These are phyloP conservation scores for Pseudocercospora fuligena DNA, from an alignment of 2,329 filamentous ascomycete genomes.

Conservation along the genomic window DNA sequence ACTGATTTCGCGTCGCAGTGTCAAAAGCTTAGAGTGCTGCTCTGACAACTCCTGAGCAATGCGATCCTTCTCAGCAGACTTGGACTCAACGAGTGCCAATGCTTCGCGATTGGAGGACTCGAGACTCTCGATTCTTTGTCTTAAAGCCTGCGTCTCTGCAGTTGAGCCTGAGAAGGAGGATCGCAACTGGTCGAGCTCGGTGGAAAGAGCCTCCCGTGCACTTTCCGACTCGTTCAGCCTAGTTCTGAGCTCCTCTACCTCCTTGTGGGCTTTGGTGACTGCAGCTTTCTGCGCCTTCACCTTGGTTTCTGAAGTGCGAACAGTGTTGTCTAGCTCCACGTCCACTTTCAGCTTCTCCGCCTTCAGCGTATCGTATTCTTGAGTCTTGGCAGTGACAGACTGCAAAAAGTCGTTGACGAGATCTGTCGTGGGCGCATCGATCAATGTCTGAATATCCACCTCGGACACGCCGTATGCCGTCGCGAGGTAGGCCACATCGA, in stretches of 20 bases:
- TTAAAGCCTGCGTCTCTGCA: slow-evolving; percentile 75
- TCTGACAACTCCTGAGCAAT: slow-evolving; percentile 84
- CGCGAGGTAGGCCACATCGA: slow-evolving; percentile 76
- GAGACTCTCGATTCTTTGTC: slow-evolving; percentile 81
- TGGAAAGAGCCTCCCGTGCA: slow-evolving; percentile 73
- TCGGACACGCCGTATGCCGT: slow-evolving; percentile 72
- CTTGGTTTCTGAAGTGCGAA: slow-evolving; percentile 81
- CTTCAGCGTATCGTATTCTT: slow-evolving; percentile 79
- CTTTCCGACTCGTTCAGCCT: slow-evolving; percentile 85
- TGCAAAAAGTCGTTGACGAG: slow-evolving; percentile 76
- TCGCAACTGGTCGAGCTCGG: slow-evolving; percentile 78
- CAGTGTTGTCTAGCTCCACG: slow-evolving; percentile 90
- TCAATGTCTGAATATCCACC: slow-evolving; percentile 63
- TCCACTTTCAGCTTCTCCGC: slow-evolving; percentile 87
- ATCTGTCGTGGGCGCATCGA: slow-evolving; percentile 74
- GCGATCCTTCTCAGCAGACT: slow-evolving; percentile 82
- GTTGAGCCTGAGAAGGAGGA: slow-evolving; percentile 74
- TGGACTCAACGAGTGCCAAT: slow-evolving; percentile 84
- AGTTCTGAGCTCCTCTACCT: slow-evolving; percentile 78
- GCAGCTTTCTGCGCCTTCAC: slow-evolving; percentile 80
- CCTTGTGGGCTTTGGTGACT: slow-evolving; percentile 80
- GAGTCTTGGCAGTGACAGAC: slow-evolving; percentile 76
- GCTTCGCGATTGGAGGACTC: slow-evolving; percentile 93
- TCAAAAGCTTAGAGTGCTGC: slow-evolving; percentile 85
- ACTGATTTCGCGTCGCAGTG: slow-evolving; percentile 81